These are phyloP conservation scores for Coprinopsis sp. DNA, from an alignment of 768 basidiomycete species.

Conservation along the genomic window DNA sequence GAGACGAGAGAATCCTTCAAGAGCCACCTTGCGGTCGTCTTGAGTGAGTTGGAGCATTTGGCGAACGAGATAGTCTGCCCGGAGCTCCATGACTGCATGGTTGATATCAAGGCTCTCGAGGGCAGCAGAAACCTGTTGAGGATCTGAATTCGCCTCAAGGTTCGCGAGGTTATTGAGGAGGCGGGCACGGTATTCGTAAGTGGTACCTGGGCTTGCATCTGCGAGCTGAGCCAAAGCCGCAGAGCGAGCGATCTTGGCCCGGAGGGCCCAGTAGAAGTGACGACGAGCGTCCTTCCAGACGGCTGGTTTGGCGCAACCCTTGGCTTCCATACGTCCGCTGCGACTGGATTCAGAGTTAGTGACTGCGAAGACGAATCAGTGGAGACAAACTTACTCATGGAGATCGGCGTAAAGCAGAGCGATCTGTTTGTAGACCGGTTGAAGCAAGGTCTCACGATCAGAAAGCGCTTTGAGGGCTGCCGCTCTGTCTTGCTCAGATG, in stretches of 20 bases:
- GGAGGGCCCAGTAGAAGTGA: conserved; percentile 90
- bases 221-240: conserved; percentile 58
- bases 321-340: conserved; percentile 94
- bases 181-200: conserved; percentile 59
- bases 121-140: conserved; percentile 55
- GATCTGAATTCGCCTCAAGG: conserved; percentile 46
- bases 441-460: conserved; percentile 72
- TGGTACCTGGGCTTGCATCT: conserved; percentile 67
- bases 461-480: conserved; percentile 64
- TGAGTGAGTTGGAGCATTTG: conserved; percentile 63
- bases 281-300: conserved; percentile 88
- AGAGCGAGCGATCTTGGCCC: conserved; percentile 73
- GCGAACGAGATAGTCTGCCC: conserved; percentile 62
- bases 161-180: conserved; percentile 60
- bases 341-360: conserved; percentile 47
- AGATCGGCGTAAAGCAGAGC: conserved; percentile 94
- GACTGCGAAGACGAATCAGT: conserved; percentile 1
- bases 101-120: conserved; percentile 71
- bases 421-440: conserved; percentile 91
- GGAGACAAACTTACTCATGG: conserved; percentile 68
- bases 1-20: conserved; percentile 69
- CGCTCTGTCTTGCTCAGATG: conserved; percentile 70
- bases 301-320: conserved; percentile 84
- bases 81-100: conserved; percentile 57
- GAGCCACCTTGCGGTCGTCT: conserved; percentile 71